phyloP scores from a whole-genome alignment of 2,329 filamentous ascomycete species.

The Elsinoe fawcettii region DNA sequence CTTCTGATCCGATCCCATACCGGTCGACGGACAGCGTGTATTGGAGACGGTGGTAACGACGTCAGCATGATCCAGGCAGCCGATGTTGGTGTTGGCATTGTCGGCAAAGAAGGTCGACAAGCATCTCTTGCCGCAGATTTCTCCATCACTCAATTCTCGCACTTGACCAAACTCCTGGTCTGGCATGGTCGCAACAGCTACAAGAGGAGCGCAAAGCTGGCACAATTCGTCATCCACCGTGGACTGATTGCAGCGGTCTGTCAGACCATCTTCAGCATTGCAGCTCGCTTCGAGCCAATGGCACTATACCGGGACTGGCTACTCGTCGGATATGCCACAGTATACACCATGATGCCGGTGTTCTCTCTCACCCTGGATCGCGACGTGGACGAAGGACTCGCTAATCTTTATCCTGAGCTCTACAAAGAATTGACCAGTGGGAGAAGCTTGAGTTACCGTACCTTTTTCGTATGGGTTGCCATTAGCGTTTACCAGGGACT shows the following conservation, averaged over 20 bases:
- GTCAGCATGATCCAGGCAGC: conserved; percentile 99
- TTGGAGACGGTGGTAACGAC: conserved; percentile 96
- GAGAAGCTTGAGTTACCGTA: conserved; percentile 78
- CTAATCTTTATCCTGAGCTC: conserved; percentile 90
- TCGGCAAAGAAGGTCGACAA: conserved; percentile 94
- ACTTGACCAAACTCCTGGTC: conserved; percentile 92
- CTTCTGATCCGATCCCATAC: conserved; percentile 83
- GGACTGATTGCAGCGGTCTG: conserved; percentile 92
- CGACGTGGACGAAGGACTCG: conserved; percentile 88
- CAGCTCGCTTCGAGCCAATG: conserved; percentile 83
- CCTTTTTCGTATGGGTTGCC: conserved; percentile 94
- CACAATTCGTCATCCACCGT: conserved; percentile 96
- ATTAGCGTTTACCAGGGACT: conserved; percentile 93
- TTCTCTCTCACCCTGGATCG: conserved; percentile 89
- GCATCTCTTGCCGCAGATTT: conserved; percentile 94
- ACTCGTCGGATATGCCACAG: conserved; percentile 88
- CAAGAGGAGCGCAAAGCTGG: conserved; percentile 89
- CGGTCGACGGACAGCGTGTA: conserved; percentile 92
- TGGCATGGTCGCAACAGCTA: conserved; percentile 98
- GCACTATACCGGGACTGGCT: conserved; percentile 96
- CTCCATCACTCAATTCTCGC: conserved; percentile 88
- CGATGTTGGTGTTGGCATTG: conserved; percentile 94
- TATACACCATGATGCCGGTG: conserved; percentile 90
- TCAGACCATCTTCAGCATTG: conserved; percentile 95
- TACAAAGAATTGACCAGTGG: conserved; percentile 96